These are phyloP conservation scores for Cyclanthera cordifolia DNA, from an alignment of 306 rosid species.

Conservation along the genomic window DNA sequence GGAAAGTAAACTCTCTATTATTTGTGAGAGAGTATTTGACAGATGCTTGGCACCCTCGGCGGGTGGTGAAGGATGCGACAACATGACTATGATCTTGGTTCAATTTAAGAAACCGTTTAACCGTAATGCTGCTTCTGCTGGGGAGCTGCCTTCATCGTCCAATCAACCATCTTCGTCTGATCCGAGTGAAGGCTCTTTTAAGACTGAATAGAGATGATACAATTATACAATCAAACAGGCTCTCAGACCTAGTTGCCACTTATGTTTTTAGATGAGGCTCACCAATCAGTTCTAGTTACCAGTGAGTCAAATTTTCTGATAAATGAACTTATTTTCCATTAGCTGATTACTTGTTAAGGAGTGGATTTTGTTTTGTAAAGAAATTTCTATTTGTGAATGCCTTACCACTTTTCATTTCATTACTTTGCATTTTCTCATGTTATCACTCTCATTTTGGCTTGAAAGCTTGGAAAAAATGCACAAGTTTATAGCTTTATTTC, in stretches of 20 bases:
- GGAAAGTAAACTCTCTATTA: slow-evolving; percentile 64
- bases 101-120: slow-evolving; percentile 48
- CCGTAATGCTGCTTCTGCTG: slow-evolving; percentile 22
- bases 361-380: slow-evolving; percentile 5
- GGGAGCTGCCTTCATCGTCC: slow-evolving; percentile 32
- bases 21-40: slow-evolving; percentile 86
- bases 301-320: background rate
- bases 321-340: slow-evolving; percentile 1
- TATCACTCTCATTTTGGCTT: background rate
- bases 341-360: slow-evolving; percentile 4
- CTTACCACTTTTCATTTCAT: background rate
- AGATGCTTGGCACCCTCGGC: slow-evolving; percentile 88
- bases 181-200: slow-evolving; percentile 1
- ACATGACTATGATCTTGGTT: slow-evolving; percentile 96
- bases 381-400: slow-evolving; percentile 10
- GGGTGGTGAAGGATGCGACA: slow-evolving; percentile 91
- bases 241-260: background rate
- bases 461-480: background rate
- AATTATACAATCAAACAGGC: background rate
- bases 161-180: background rate
- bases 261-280: background rate
- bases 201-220: background rate
- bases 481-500: background rate
- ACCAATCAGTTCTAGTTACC: background rate
- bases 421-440: background rate